These are phyloP conservation scores for Zanthoxylum bungeanum DNA, from an alignment of 345 rosid species.

Conservation along the genomic window DNA sequence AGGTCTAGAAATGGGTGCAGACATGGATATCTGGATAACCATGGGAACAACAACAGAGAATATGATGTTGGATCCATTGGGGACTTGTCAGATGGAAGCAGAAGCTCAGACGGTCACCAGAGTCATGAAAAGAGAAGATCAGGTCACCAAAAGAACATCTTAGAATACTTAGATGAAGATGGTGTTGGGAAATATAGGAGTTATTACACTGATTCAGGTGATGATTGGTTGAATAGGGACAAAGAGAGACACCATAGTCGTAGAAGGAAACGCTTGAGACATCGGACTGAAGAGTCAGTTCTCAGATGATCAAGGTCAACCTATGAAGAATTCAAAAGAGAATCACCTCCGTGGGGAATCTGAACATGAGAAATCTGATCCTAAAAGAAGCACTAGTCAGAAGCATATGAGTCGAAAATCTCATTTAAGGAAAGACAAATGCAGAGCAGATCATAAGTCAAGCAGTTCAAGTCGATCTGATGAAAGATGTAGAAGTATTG, in stretches of 20 bases:
- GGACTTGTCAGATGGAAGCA: constrained; percentile 22
- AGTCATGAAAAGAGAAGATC: constrained; percentile 18
- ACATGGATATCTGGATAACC: constrained; percentile 23
- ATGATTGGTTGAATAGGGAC: constrained; percentile 20
- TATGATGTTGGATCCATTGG: constrained; percentile 6
- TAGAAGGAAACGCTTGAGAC: constrained; percentile 22
- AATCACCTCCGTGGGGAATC: not conserved
- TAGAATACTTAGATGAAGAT: constrained; percentile 16
- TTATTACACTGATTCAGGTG: constrained; percentile 18
- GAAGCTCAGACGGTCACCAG: constrained; percentile 18
- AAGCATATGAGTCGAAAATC: constrained; percentile 10
- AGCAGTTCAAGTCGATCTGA: not conserved
- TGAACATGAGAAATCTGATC: constrained; percentile 8
- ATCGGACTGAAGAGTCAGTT: constrained; percentile 2
- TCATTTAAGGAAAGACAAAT: constrained; percentile 10
- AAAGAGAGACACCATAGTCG: constrained; percentile 21
- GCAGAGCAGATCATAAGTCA: not conserved
- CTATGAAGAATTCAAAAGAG: constrained; percentile 13
- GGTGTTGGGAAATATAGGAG: not conserved
- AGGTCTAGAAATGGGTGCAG: constrained; percentile 28
- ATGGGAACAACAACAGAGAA: constrained; percentile 14
- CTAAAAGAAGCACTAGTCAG: not conserved
- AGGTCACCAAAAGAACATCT: constrained; percentile 3
- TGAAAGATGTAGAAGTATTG: constrained; percentile 1
- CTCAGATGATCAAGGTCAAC: constrained; percentile 14